Conservation (phyloP, 345 rosid species). For the Alliaria petiolata region DNA sequence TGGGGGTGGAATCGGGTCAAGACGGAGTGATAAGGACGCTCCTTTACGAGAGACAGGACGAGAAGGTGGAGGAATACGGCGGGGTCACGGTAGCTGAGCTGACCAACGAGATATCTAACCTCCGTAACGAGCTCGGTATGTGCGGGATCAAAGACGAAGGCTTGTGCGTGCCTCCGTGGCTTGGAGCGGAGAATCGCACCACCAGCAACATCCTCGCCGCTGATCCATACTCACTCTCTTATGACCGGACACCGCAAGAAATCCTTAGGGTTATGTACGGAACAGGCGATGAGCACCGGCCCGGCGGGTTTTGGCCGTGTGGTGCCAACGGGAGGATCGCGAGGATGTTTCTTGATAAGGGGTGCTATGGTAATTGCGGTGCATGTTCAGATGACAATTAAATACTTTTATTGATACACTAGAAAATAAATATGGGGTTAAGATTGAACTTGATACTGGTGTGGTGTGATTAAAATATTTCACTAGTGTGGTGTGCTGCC, state of each 20-base stretch:
- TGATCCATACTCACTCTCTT: slow-evolving; percentile 34
- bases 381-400: neutral
- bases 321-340: slow-evolving; percentile 45
- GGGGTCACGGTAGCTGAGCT: slow-evolving; percentile 44
- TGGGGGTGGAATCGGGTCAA: slow-evolving; percentile 70
- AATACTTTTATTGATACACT: neutral
- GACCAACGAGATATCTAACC: slow-evolving; percentile 38
- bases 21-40: slow-evolving; percentile 60
- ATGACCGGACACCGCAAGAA: slow-evolving; percentile 44
- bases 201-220: slow-evolving; percentile 33
- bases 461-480: too few relatives aligned
- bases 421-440: neutral
- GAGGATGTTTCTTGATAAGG: slow-evolving; percentile 22
- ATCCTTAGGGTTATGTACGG: slow-evolving; percentile 42
- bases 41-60: slow-evolving; percentile 40
- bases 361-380: neutral
- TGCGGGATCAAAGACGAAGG: slow-evolving; percentile 56
- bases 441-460: too few relatives aligned
- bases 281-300: slow-evolving; percentile 39
- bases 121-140: slow-evolving; percentile 44
- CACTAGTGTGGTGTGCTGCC: too few relatives aligned
- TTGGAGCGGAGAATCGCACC: slow-evolving; percentile 42
- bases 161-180: slow-evolving; percentile 33
- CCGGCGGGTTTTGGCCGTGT: slow-evolving; percentile 49
- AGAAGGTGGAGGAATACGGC: slow-evolving; percentile 39